Percentiles rank a stretch among this genome's conserved stretches.
phyloP scores from a whole-genome alignment of 768 basidiomycete genomes.

The Boletus reticuloceps region DNA sequence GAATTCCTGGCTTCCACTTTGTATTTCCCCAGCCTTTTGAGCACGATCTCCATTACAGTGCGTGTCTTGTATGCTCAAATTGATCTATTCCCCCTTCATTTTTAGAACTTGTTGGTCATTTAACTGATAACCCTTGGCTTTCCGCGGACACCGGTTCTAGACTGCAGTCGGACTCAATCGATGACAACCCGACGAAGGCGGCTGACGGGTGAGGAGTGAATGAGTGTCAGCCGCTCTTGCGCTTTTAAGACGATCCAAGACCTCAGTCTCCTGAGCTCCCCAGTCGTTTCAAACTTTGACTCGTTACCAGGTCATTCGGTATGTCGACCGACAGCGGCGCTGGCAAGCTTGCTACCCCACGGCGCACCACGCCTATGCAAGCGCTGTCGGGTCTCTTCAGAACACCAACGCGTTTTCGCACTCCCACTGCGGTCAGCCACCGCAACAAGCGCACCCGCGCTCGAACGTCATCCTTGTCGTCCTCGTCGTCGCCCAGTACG shows the following conservation, averaged over 20 bases:
- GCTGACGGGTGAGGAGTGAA: slow-evolving; percentile 1
- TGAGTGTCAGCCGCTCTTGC: slow-evolving; percentile 8
- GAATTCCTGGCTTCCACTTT: too few species aligned
- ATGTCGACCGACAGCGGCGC: slow-evolving; percentile 8
- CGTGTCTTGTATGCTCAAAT: too few species aligned
- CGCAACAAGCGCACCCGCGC: slow-evolving; percentile 20
- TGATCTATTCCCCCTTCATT: too few species aligned
- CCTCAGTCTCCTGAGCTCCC: not conserved
- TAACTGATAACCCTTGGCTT: not conserved
- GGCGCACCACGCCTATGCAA: slow-evolving; percentile 10
- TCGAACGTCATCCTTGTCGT: slow-evolving; percentile 3
- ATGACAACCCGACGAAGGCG: not conserved
- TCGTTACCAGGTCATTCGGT: not conserved
- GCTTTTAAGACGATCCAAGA: not conserved
- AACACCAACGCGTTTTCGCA: slow-evolving; percentile 23
- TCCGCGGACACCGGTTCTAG: not conserved
- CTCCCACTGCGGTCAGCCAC: slow-evolving; percentile 17
- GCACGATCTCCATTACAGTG: too few species aligned
- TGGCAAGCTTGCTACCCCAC: slow-evolving; percentile 6
- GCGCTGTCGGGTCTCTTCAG: slow-evolving; percentile 20
- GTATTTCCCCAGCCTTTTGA: too few species aligned
- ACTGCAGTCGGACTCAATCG: not conserved
- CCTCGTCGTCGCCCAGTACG: slow-evolving; percentile 4
- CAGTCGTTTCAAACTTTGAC: not conserved
- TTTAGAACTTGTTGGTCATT: too few species aligned